These are phyloP conservation scores for Fusarium sp. DNA, from an alignment of 2,329 filamentous ascomycete species.

Conservation along the genomic window DNA sequence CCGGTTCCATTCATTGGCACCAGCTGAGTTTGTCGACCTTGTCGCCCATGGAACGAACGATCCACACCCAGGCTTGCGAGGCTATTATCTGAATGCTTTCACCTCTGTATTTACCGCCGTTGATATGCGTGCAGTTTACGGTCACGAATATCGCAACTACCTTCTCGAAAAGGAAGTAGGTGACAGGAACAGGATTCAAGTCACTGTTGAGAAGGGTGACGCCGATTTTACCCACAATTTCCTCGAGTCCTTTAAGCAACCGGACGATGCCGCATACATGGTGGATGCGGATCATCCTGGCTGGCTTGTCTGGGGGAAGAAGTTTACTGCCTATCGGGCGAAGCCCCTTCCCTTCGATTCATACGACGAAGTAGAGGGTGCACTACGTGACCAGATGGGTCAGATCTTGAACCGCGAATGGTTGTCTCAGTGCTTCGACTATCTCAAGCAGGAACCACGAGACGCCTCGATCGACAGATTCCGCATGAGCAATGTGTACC, in stretches of 20 bases:
- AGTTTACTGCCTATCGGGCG: constrained; percentile 84
- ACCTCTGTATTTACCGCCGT: constrained; percentile 85
- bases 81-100: constrained; percentile 86
- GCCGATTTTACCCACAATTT: constrained; percentile 85
- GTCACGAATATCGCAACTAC: constrained; percentile 90
- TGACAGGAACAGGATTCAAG: constrained; percentile 81
- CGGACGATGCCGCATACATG: constrained; percentile 81
- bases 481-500: constrained; percentile 87
- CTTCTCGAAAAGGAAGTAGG: constrained; percentile 82
- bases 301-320: constrained; percentile 96
- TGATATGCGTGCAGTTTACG: constrained; percentile 87
- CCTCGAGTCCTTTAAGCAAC: constrained; percentile 82
- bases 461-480: constrained; percentile 88
- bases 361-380: constrained; percentile 87
- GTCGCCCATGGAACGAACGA: constrained; percentile 89
- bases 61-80: constrained; percentile 87
- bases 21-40: constrained; percentile 85
- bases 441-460: constrained; percentile 95
- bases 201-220: constrained; percentile 82
- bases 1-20: constrained; percentile 91
- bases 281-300: constrained; percentile 94
- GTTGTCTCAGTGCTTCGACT: constrained; percentile 91
- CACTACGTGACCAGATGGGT: constrained; percentile 84
- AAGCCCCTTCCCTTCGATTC: constrained; percentile 76
- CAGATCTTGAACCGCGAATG: constrained; percentile 85